Evolutionary conservation across 192 early-diverging fungal genomes (phyloP), one percentile per base, ranked within the genome.

Genomic region (Podila horticola): DNA sequence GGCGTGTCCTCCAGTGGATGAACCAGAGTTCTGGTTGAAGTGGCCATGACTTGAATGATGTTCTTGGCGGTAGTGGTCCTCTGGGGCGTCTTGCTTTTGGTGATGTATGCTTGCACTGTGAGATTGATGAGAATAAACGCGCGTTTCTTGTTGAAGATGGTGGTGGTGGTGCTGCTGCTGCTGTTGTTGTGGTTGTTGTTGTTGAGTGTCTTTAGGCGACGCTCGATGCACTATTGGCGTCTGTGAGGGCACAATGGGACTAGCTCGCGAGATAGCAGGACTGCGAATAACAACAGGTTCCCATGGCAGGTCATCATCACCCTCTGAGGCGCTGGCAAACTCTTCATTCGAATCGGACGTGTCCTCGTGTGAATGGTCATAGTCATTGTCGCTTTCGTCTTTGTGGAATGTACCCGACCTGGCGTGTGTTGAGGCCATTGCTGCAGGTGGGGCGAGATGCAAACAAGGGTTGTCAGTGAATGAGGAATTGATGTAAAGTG

Each of bases 261-360:
- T 81, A 28, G 67, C 58, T 22, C 69, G 38, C 1, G 77, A 52
- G 33, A 81, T 73, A 48, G 65, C 34, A n/a, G 77, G 77, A 28
- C 77, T 81, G 26, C 61, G 50, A n/a, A 34, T 62, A 45, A 81
- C 64, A 28, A 81, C 62, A 0, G 77, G 77, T 29, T 81, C 77
- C 77, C 77, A 81, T 22, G 77, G 71, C 62, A 69, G 17, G 57
- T 81, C 77, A 20, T 81, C 77, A 28, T 81, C 77, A 17, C 77
- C 77, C 26, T 81, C 77, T 15, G 77, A 81, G 22, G 77, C 77
- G 55, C 77, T 81, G 15, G 77, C 77, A 69, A 81, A 81, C 67
- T 81, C 77, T 9, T 81, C 77, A 38, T 73, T 73, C 22, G 77
- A 81, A 58, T 81, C 77, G n/a, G 71, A 73, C 1, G 77, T 69